Percentiles rank a stretch among this genome's conserved stretches.
phyloP scores from a whole-genome alignment of 2,329 filamentous ascomycete species.

The Fusarium circinatum region DNA sequence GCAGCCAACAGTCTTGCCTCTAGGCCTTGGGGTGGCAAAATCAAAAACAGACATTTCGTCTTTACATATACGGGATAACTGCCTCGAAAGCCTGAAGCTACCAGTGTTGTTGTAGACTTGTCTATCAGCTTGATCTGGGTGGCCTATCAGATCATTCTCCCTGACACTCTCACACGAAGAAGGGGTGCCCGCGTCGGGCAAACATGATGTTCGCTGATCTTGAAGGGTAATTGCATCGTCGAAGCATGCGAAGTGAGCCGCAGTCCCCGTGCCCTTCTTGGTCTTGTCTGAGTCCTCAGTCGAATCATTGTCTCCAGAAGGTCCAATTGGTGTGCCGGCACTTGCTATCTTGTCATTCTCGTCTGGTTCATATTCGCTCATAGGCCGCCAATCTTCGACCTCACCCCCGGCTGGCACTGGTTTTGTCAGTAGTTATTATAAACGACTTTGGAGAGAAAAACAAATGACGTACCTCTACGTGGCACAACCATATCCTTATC shows the following conservation, averaged over 20 bases:
- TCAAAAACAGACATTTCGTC: constrained; percentile 8
- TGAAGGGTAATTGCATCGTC: background rate
- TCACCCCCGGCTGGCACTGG: constrained; percentile 7
- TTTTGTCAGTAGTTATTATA: background rate
- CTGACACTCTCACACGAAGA: background rate
- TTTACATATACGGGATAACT: constrained; percentile 4
- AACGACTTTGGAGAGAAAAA: background rate
- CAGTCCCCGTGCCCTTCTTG: background rate
- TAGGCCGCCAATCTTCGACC: constrained; percentile 21
- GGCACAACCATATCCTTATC: background rate
- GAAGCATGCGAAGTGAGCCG: background rate
- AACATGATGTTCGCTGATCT: background rate
- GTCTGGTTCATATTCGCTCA: constrained; percentile 11
- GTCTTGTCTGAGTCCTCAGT: background rate
- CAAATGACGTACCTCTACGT: background rate
- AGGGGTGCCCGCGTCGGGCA: background rate
- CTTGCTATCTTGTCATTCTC: background rate
- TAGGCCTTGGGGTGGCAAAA: constrained; percentile 6
- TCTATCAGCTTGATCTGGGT: background rate
- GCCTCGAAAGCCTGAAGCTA: background rate
- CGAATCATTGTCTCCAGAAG: background rate
- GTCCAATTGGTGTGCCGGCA: background rate
- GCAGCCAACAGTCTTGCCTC: constrained; percentile 6
- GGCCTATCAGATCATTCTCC: background rate
- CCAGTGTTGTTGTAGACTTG: background rate